Evolutionary conservation across 2,329 filamentous ascomycete genomes (phyloP), one percentile per base, ranked within the genome.

Genomic region (Diplodia sapinea): DNA sequence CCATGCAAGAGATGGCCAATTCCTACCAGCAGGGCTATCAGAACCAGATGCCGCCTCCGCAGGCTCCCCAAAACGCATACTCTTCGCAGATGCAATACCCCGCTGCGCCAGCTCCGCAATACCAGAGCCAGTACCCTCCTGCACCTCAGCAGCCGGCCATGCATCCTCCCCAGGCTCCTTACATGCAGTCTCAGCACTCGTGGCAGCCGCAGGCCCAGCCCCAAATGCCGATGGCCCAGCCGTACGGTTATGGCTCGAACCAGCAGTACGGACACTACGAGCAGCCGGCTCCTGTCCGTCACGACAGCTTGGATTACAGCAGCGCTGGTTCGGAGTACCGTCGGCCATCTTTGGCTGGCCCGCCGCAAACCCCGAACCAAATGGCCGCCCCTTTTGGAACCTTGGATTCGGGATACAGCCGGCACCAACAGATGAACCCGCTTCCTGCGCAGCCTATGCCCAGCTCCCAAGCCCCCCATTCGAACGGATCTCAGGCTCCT

Each of bases 1-100:
- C 82, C 43, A 76, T 80, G 70, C 81, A 83, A 56, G 81, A 83
- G 4, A 78, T 82, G 74, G 73, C 74, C 43, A 79, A 80, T 67
- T 68, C 70, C 15, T 83, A 82, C 70, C 72, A 71, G 69, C 74
- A 73, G 36, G 73, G 70, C 68, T 81, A 78, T 71, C 76, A 75
- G 68, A 69, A 50, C 66, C 76, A 72, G 72, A 82, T 77, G 77
- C 76, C 72, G 47, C 78, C 79, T 26, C 81, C 77, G 4, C 76
- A 76, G 56, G 74, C 81, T 5, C 81, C 79, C 36, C 78, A 74
- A 66, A 73, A 73, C 36, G 74, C 73, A 8, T 82, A 82, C 68
- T 33, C 56, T 4, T 68, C 75, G 55, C 75, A 80, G 64, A 75
- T 80, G 65, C 79, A 80, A 36, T 80, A 80, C 67, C 75, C 71